phyloP scores from a whole-genome alignment of 2,329 filamentous ascomycete species.

The Herpotrichia juniperi region DNA sequence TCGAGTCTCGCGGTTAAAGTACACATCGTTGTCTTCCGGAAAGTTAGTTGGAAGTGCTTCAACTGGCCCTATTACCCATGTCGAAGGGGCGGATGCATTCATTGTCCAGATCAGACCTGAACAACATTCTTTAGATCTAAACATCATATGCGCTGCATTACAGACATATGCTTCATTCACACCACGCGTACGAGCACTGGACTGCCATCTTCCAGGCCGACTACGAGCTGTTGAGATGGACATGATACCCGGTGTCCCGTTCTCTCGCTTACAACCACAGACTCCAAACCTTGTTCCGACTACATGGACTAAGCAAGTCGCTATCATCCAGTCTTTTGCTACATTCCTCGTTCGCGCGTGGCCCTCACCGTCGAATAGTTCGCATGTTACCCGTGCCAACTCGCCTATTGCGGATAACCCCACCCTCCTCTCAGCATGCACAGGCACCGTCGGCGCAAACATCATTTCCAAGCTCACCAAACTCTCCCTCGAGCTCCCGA shows the following conservation, averaged over 20 bases:
- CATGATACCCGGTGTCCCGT: slow-evolving; percentile 28
- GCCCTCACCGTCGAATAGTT: slow-evolving; percentile 3
- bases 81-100: not conserved
- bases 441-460: slow-evolving; percentile 35
- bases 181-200: slow-evolving; percentile 21
- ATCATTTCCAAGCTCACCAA: slow-evolving; percentile 30
- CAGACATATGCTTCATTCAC: slow-evolving; percentile 26
- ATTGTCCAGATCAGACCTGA: slow-evolving; percentile 36
- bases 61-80: not conserved
- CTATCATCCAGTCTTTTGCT: slow-evolving; percentile 36
- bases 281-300: slow-evolving; percentile 1
- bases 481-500: slow-evolving; percentile 17
- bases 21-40: not conserved
- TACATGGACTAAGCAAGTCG: slow-evolving; percentile 18
- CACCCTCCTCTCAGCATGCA: slow-evolving; percentile 23
- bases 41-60: not conserved
- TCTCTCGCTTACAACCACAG: slow-evolving; percentile 20
- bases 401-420: slow-evolving; percentile 20
- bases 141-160: slow-evolving; percentile 23
- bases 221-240: slow-evolving; percentile 35
- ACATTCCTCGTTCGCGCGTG: slow-evolving; percentile 31
- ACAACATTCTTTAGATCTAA: slow-evolving; percentile 28
- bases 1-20: not conserved
- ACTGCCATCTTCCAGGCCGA: slow-evolving; percentile 10
- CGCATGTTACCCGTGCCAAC: slow-evolving; percentile 13